These are phyloP conservation scores for Dentipellis fragilis DNA, from an alignment of 768 basidiomycete genomes.

Conservation along the genomic window DNA sequence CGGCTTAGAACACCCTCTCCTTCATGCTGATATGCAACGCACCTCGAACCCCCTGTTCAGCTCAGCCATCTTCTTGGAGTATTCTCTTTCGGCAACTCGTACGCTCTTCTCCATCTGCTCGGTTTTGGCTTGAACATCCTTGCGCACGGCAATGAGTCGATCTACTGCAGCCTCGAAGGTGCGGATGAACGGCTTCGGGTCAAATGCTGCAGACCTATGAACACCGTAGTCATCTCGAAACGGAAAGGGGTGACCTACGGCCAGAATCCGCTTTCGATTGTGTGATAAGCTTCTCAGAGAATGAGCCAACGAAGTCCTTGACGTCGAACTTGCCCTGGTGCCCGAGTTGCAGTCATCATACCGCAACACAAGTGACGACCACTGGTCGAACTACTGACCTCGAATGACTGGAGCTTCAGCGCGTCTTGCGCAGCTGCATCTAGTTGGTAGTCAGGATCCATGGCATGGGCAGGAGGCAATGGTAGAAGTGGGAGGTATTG, in stretches of 20 bases:
- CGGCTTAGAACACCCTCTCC: neutral
- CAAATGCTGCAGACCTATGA: conserved; percentile 52
- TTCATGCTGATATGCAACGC: conserved; percentile 14
- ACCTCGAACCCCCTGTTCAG: conserved; percentile 93
- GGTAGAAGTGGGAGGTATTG: no score
- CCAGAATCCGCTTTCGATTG: conserved; percentile 79
- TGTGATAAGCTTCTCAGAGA: conserved; percentile 82
- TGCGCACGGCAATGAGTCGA: conserved; percentile 74
- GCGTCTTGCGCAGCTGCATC: conserved; percentile 1
- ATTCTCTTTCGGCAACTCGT: conserved; percentile 80
- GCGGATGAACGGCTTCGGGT: conserved; percentile 85
- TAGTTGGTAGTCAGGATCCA: neutral
- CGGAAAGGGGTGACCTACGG: conserved; percentile 38
- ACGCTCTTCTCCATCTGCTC: conserved; percentile 92
- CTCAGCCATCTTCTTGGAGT: conserved; percentile 89
- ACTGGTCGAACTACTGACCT: conserved; percentile 1
- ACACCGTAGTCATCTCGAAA: neutral
- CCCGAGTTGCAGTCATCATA: neutral
- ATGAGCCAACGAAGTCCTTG: conserved; percentile 76
- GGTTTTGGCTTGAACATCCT: conserved; percentile 83
- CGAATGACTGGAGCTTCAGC: conserved; percentile 8
- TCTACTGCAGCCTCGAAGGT: conserved; percentile 91
- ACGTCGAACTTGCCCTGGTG: conserved; percentile 81
- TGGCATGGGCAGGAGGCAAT: neutral
- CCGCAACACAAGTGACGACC: neutral